Conservation (phyloP, 139 green algal species). For the Chlorella sorokiniana region DNA sequence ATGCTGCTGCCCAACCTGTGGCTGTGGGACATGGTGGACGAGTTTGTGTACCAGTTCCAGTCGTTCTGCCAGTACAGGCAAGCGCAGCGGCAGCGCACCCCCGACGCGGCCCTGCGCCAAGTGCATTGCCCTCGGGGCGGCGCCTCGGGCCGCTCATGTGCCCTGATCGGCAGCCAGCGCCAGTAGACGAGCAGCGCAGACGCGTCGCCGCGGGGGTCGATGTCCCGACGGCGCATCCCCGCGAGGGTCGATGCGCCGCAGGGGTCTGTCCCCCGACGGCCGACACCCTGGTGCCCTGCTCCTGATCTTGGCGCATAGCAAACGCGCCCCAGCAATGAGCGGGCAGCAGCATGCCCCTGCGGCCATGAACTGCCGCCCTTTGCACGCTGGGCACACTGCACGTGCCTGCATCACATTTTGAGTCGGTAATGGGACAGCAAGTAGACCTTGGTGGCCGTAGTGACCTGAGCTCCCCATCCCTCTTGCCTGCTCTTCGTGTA, state of each 20-base stretch:
- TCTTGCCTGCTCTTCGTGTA: slow-evolving; percentile 40
- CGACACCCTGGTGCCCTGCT: not conserved
- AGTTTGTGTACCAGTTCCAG: slow-evolving; percentile 99
- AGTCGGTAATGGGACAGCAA: too few relatives aligned
- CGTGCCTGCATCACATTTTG: not conserved
- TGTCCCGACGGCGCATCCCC: not conserved
- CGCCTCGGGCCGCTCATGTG: not conserved
- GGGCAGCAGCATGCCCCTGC: not conserved
- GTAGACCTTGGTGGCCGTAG: not conserved
- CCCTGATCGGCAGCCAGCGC: not conserved
- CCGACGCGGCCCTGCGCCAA: too few relatives aligned
- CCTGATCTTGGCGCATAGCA: not conserved
- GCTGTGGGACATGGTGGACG: slow-evolving; percentile 99
- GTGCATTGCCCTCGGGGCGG: too few relatives aligned
- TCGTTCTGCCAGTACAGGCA: slow-evolving; percentile 35
- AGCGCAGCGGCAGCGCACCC: too few relatives aligned
- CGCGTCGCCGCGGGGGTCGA: slow-evolving; percentile 17
- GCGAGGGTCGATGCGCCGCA: not conserved
- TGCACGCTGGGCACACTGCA: slow-evolving; percentile 17
- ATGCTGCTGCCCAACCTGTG: slow-evolving; percentile 98
- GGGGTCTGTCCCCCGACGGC: not conserved
- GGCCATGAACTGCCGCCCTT: slow-evolving; percentile 28
- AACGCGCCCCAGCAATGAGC: slow-evolving; percentile 21
- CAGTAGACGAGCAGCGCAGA: not conserved
- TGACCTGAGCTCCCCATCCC: not conserved